These are phyloP conservation scores for Viridothelium virens DNA, from an alignment of 495 filamentous ascomycete species.

Conservation along the genomic window DNA sequence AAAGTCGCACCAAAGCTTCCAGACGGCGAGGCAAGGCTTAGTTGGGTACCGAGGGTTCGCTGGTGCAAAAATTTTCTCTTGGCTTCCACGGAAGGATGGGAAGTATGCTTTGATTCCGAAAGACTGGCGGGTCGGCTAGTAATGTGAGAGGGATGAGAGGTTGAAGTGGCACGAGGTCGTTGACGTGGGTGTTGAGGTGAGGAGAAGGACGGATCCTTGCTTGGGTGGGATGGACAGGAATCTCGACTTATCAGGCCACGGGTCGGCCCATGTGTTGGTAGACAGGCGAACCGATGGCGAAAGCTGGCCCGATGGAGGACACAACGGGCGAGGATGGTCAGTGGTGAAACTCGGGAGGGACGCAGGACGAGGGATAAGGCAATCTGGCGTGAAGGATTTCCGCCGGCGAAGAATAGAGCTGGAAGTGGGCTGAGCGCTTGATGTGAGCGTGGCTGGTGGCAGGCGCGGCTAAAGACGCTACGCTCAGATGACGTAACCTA, in stretches of 20 bases:
- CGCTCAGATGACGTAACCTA: slow-evolving; percentile 1
- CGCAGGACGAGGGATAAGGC: not conserved
- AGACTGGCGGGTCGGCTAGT: not conserved
- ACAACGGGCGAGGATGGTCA: not conserved
- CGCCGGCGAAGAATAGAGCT: not conserved
- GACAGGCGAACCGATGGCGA: not conserved
- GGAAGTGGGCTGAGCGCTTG: not conserved
- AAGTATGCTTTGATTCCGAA: not conserved
- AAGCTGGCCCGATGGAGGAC: not conserved
- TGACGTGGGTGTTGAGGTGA: slow-evolving; percentile 1
- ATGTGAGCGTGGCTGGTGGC: not conserved
- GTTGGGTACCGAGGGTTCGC: not conserved
- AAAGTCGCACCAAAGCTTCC: not conserved
- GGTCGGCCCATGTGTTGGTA: not conserved
- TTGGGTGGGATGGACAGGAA: not conserved
- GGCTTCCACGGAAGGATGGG: too few species aligned
- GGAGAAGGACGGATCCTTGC: slow-evolving; percentile 6
- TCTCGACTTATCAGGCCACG: slow-evolving; percentile 1
- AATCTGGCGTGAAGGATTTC: not conserved
- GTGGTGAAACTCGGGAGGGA: slow-evolving; percentile 1
- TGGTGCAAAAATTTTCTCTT: too few species aligned
- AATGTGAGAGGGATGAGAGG: not conserved
- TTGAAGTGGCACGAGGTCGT: slow-evolving; percentile 6
- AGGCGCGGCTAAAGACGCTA: slow-evolving; percentile 1
- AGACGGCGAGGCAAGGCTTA: not conserved